Base-by-base conservation (phyloP, 768 basidiomycete species). In the Leccinellum albellum region DNA sequence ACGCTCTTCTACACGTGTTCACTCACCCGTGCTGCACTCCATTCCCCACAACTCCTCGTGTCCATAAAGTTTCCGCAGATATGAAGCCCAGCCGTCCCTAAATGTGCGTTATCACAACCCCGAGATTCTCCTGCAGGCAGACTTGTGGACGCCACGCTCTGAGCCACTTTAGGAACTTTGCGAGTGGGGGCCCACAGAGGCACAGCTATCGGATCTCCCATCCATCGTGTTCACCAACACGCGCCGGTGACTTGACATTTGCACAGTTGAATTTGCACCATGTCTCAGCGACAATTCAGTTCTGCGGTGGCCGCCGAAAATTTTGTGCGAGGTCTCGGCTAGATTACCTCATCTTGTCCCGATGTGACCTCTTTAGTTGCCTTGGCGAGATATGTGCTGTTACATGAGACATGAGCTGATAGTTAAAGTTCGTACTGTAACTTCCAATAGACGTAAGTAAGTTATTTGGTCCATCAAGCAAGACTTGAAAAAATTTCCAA, bases 141-240 rank as follows among this genome's bases (percentile, higher is more conserved):
- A 58, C 67, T 66, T 59, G 58, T 59, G 61, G 61, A 53, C n/a
- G 47, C 54, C 66, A 69, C 58, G 60, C 50, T 37, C 55, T 33
- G 52, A 53, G 28, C 33, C 33, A 54, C 54, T 48, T 54, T 48
- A 48, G 48, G 54, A 52, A 55, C 50, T 21, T 53, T 31, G 21
- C 58, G 32, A 45, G 42, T 23, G 20, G n/a, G 33, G 40, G 37
- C 49, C 54, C 29, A 47, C 57, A 51, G 28, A 15, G 2, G 49
- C 61, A 66, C 45, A 64, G 50, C 61, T 51, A 49, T 46, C 67
- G 67, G 66, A 69, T 69, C 66, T 59, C 61, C 54, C 46, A 23
- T 37, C 17, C 61, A 58, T 58, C 66, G 58, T 63, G 61, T 61
- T 56, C 31, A 54, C 49, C 57, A 53, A 29, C 48, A 29, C 57